Conservation (phyloP, 1,284 basidiomycete species). For the Sporisorium iseilematis-ciliati region DNA sequence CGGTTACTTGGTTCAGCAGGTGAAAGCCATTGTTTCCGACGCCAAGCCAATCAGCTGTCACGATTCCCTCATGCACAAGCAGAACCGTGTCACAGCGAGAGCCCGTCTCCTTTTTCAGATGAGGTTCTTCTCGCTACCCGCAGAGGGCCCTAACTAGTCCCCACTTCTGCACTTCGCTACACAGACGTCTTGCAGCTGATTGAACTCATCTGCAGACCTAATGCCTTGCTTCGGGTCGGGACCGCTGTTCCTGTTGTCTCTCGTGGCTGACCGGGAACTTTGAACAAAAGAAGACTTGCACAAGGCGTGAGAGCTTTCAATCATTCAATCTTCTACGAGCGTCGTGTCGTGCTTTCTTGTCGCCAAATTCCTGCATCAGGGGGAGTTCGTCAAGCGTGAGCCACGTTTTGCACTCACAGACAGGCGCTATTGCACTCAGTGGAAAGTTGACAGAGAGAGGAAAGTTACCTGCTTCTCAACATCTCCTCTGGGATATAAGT, state of each 20-base stretch:
- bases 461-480: no score
- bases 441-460: no score
- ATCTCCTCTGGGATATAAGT: no score
- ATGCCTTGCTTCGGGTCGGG: no score
- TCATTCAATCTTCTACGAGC: neutral
- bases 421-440: neutral
- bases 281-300: no score
- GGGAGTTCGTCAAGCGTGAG: neutral
- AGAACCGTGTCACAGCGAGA: neutral
- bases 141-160: no score
- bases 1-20: neutral
- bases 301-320: no score
- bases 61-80: neutral
- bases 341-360: neutral
- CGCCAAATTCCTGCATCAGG: neutral
- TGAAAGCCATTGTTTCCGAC: neutral
- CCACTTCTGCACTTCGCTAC: no score
- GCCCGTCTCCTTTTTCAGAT: neutral
- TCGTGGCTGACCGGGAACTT: no score
- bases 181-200: no score
- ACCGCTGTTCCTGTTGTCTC: no score
- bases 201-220: no score
- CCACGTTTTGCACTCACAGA: neutral
- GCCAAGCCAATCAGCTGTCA: constrained; percentile 3
- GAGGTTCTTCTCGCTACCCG: neutral